A percentile compares a stretch with the other conserved stretches of the same genome.
phyloP scores from a whole-genome alignment of 2,329 filamentous ascomycete genomes.

The Fusarium sublunatum region DNA sequence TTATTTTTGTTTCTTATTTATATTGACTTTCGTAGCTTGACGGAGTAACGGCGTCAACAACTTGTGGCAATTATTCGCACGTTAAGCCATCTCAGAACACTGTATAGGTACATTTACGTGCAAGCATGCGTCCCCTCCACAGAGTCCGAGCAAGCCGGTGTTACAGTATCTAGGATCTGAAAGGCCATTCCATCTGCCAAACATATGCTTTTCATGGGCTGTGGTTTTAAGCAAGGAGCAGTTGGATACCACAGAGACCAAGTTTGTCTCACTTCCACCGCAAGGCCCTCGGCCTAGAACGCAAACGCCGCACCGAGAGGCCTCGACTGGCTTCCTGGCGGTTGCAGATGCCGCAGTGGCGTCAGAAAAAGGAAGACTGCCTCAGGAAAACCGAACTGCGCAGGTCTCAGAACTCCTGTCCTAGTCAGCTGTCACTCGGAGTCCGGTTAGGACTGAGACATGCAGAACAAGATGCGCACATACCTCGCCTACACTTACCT shows the following conservation, averaged over 20 bases:
- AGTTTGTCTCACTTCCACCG: neutral
- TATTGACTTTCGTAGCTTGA: constrained; percentile 18
- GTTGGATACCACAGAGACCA: neutral
- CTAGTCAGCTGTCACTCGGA: constrained; percentile 28
- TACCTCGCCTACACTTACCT: constrained; percentile 13
- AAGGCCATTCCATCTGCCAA: neutral
- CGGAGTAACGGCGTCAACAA: constrained; percentile 25
- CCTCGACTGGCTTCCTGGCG: neutral
- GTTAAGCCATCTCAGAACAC: constrained; percentile 20
- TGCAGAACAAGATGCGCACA: constrained; percentile 30
- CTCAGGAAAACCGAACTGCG: constrained; percentile 9
- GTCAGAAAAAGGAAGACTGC: neutral
- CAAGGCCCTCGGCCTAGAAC: constrained; percentile 8
- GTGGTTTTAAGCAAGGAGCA: neutral
- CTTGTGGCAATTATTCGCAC: constrained; percentile 29
- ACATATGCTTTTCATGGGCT: constrained; percentile 18
- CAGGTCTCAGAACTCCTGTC: constrained; percentile 7
- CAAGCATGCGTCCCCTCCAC: constrained; percentile 28
- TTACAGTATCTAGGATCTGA: constrained; percentile 11
- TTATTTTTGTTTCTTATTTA: constrained; percentile 24
- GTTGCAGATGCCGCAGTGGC: constrained; percentile 12
- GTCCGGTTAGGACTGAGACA: constrained; percentile 30
- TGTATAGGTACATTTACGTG: constrained; percentile 36
- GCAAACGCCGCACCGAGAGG: neutral
- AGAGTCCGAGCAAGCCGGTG: too few relatives aligned